Evolutionary conservation across 345 rosid genomes (phyloP).

Genomic region (Combretum micranthum): DNA sequence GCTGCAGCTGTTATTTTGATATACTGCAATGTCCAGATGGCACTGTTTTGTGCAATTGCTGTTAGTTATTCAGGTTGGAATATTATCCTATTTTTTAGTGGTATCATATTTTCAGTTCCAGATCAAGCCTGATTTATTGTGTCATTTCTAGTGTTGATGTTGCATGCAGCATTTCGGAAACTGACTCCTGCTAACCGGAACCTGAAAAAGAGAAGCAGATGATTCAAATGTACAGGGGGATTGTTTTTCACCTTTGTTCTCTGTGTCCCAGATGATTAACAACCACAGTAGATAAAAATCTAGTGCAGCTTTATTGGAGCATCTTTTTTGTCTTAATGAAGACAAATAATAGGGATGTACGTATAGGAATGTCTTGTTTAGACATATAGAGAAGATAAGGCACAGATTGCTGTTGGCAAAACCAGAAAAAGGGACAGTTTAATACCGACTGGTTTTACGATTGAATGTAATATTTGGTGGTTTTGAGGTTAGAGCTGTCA

Average conservation of each 20-base stretch:
- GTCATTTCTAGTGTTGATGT: slow-evolving; percentile 44
- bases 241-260: not conserved
- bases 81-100: not conserved
- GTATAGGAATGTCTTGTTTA: too few relatives aligned
- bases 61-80: slow-evolving; percentile 69
- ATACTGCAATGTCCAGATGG: slow-evolving; percentile 74
- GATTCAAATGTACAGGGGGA: not conserved
- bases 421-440: too few relatives aligned
- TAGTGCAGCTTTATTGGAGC: not conserved
- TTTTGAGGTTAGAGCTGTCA: too few relatives aligned
- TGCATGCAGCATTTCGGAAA: slow-evolving; percentile 81
- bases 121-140: not conserved
- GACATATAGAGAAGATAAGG: too few relatives aligned
- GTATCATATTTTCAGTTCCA: not conserved
- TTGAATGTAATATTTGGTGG: too few relatives aligned
- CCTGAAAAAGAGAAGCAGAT: slow-evolving; percentile 13
- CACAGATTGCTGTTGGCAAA: too few relatives aligned
- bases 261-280: too few relatives aligned
- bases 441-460: too few relatives aligned
- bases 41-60: slow-evolving; percentile 58
- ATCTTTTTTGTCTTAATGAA: too few relatives aligned
- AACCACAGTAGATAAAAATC: not conserved
- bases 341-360: too few relatives aligned
- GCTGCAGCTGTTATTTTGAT: slow-evolving; percentile 62
- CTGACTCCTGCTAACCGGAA: slow-evolving; percentile 55